A percentile compares a stretch with the other conserved stretches of the same genome.
These are phyloP conservation scores for Rhodomyrtus tomentosa DNA, from an alignment of 345 rosid species.

Conservation along the genomic window DNA sequence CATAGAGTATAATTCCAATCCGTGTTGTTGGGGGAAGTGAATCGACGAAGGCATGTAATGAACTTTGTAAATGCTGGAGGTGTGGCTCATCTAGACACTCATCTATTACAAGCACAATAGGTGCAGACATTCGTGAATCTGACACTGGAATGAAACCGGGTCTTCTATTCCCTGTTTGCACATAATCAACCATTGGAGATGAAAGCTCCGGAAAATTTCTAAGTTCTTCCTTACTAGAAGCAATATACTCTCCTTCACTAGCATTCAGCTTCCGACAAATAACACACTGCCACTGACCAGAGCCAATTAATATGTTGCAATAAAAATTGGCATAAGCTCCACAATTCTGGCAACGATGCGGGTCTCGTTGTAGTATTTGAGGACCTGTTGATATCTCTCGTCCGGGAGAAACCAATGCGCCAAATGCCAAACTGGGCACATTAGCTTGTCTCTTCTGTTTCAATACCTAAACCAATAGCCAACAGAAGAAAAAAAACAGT, in stretches of 20 bases:
- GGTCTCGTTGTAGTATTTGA: slow-evolving; percentile 71
- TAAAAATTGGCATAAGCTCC: slow-evolving; percentile 90
- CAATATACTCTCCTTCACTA: slow-evolving; percentile 81
- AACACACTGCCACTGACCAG: slow-evolving; percentile 97
- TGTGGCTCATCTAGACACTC: slow-evolving; percentile 96
- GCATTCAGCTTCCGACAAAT: slow-evolving; percentile 64
- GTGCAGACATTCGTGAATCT: slow-evolving; percentile 81
- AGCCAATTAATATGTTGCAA: slow-evolving; percentile 70
- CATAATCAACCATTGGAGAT: slow-evolving; percentile 71
- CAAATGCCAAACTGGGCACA: slow-evolving; percentile 84
- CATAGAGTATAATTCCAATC: slow-evolving; percentile 77
- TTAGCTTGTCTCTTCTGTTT: slow-evolving; percentile 86
- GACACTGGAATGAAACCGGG: slow-evolving; percentile 82
- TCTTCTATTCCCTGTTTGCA: slow-evolving; percentile 77
- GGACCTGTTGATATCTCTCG: slow-evolving; percentile 71
- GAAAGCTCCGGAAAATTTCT: slow-evolving; percentile 65
- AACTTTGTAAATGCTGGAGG: slow-evolving; percentile 91
- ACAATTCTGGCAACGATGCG: slow-evolving; percentile 83
- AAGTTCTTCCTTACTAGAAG: slow-evolving; percentile 66
- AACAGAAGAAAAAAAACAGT: neutral
- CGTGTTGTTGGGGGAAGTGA: slow-evolving; percentile 68
- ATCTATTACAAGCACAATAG: slow-evolving; percentile 81
- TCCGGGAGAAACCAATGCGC: slow-evolving; percentile 87
- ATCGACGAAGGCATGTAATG: slow-evolving; percentile 92
- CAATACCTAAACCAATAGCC: slow-evolving; percentile 37